A percentile compares a stretch with the other conserved stretches of the same genome.
Conservation (phyloP, 345 rosid genomes). For the Raphanus sativus region DNA sequence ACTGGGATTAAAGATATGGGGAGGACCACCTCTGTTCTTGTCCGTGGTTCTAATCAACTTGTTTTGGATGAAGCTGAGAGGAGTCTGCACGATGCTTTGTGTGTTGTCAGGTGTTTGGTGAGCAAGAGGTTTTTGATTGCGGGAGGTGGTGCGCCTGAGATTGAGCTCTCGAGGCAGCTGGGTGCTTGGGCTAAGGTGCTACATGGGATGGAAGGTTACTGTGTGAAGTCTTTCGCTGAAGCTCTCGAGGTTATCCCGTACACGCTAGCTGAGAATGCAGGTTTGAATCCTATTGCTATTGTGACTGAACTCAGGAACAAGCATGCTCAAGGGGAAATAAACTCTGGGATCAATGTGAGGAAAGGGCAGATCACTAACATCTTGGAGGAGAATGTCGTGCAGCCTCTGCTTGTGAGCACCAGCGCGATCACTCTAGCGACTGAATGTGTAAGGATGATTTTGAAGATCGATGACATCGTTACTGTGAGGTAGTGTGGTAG, state of each 20-base stretch:
- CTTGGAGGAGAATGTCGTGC: slow-evolving; percentile 97
- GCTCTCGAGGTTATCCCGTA: slow-evolving; percentile 96
- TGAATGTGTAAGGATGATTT: slow-evolving; percentile 95
- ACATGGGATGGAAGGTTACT: slow-evolving; percentile 97
- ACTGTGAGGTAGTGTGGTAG: slow-evolving; percentile 71
- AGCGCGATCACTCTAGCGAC: slow-evolving; percentile 86
- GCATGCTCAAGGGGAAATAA: slow-evolving; percentile 95
- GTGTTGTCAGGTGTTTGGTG: slow-evolving; percentile 92
- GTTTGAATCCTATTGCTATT: slow-evolving; percentile 87
- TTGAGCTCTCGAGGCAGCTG: slow-evolving; percentile 92
- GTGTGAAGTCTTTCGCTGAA: slow-evolving; percentile 85
- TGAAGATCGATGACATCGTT: slow-evolving; percentile 98
- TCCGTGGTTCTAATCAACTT: slow-evolving; percentile 85
- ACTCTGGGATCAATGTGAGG: slow-evolving; percentile 94
- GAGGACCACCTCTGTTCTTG: slow-evolving; percentile 83
- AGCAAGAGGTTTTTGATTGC: slow-evolving; percentile 91
- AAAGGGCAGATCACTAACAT: slow-evolving; percentile 97
- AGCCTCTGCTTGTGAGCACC: slow-evolving; percentile 95
- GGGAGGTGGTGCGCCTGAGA: slow-evolving; percentile 99
- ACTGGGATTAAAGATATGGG: slow-evolving; percentile 94
- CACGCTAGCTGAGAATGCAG: slow-evolving; percentile 95
- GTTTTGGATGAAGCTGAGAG: slow-evolving; percentile 97
- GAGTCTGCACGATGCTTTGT: slow-evolving; percentile 93
- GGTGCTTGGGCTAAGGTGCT: slow-evolving; percentile 99
- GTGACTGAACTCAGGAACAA: slow-evolving; percentile 98